A percentile compares a stretch with the other conserved stretches of the same genome.
Conservation (phyloP, 2,329 filamentous ascomycete genomes). For the Pseudogymnoascus sp. region DNA sequence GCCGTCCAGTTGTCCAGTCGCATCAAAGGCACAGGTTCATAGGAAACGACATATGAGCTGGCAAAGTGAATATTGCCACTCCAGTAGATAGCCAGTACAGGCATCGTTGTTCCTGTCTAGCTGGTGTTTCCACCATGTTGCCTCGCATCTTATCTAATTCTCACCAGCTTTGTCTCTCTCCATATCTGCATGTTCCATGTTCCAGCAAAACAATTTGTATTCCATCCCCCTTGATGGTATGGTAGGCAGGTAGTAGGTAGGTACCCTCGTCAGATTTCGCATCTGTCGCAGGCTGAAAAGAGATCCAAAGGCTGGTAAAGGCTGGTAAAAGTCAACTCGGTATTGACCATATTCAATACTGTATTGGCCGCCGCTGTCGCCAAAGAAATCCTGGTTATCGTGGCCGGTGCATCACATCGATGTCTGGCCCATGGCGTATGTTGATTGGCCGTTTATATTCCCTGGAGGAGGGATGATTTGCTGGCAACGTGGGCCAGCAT, state of each 20-base stretch:
- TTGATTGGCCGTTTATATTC: constrained; percentile 8
- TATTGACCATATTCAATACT: background rate
- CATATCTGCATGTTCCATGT: constrained; percentile 7
- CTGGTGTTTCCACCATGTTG: constrained; percentile 1
- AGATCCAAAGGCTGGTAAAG: background rate
- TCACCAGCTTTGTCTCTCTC: background rate
- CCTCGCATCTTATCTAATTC: background rate
- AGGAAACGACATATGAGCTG: constrained; percentile 2
- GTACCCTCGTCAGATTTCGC: constrained; percentile 8
- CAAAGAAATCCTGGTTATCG: constrained; percentile 4
- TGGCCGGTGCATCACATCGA: constrained; percentile 1
- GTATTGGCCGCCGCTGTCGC: constrained; percentile 7
- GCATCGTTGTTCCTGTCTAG: background rate
- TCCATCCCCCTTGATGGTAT: constrained; percentile 5
- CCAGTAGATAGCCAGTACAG: background rate
- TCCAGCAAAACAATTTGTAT: background rate
- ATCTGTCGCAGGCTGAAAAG: constrained; percentile 8
- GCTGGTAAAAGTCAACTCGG: background rate
- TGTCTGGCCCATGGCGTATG: background rate
- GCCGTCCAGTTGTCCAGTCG: background rate
- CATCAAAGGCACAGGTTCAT: background rate
- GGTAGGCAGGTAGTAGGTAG: background rate
- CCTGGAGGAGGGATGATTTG: constrained; percentile 9
- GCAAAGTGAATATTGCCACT: constrained; percentile 6
- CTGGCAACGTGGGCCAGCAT: constrained; percentile 9